phyloP scores from a whole-genome alignment of 2,329 filamentous ascomycete genomes.

The Dichotomopilus funicola region DNA sequence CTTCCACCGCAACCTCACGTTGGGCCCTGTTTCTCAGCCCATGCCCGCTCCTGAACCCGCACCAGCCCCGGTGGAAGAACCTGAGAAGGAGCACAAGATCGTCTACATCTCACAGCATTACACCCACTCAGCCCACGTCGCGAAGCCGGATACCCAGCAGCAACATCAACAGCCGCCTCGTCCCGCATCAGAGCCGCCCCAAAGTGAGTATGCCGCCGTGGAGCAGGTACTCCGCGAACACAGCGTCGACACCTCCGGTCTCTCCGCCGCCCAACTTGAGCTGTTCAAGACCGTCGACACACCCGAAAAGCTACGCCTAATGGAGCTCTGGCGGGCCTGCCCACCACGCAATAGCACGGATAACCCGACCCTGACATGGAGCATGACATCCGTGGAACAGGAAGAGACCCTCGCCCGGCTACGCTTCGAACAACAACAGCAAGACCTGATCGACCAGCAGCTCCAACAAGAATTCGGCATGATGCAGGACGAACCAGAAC shows the following conservation, averaged over 20 bases:
- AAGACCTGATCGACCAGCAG: constrained; percentile 30
- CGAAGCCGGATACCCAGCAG: constrained; percentile 35
- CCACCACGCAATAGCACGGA: constrained; percentile 56
- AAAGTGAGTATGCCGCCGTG: constrained; percentile 42
- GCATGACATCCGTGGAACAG: constrained; percentile 47
- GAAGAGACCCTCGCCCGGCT: constrained; percentile 54
- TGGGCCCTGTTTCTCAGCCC: constrained; percentile 39
- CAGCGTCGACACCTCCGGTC: constrained; percentile 60
- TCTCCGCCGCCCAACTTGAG: constrained; percentile 69
- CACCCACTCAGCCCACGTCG: constrained; percentile 68
- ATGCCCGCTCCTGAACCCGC: constrained; percentile 12
- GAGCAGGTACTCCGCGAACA: constrained; percentile 57
- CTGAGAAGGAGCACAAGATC: constrained; percentile 38
- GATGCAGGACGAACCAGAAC: constrained; percentile 18
- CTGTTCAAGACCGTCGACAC: constrained; percentile 71
- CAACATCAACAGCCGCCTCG: constrained; percentile 36
- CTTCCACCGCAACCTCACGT: constrained; percentile 68
- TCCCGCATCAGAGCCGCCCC: constrained; percentile 45
- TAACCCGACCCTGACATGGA: constrained; percentile 48
- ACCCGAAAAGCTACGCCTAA: constrained; percentile 64
- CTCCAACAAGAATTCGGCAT: constrained; percentile 26
- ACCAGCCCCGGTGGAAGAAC: constrained; percentile 18
- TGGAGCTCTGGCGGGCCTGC: constrained; percentile 81
- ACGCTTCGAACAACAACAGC: constrained; percentile 51
- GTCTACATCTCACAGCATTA: constrained; percentile 80